Conservation (phyloP, 257 asterid species). For the Solanum sparsipilum region DNA sequence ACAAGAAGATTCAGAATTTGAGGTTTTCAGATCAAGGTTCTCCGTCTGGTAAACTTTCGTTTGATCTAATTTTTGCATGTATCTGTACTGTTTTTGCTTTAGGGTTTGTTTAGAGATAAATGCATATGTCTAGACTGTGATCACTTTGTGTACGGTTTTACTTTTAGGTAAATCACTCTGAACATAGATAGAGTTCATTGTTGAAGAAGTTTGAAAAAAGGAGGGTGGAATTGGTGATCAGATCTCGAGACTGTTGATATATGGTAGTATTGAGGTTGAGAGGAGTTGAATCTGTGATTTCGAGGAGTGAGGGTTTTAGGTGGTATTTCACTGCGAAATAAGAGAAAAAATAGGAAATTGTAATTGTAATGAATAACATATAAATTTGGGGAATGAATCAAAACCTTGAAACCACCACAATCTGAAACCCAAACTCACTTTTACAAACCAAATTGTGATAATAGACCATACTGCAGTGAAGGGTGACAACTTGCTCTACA, state of each 20-base stretch:
- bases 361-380: no score
- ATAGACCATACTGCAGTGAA: neutral
- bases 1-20: neutral
- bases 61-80: conserved; percentile 10
- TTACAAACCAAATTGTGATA: neutral
- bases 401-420: neutral
- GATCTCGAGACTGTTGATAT: neutral
- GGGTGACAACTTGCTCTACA: no score
- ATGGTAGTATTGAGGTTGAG: conserved; percentile 18
- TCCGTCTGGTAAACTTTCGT: conserved; percentile 21
- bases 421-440: neutral
- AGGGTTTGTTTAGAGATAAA: neutral
- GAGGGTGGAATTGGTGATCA: neutral
- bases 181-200: neutral
- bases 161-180: neutral
- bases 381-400: neutral
- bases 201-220: neutral
- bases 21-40: conserved; percentile 32
- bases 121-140: neutral
- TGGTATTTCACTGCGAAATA: neutral
- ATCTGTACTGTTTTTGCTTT: neutral
- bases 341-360: no score
- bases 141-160: neutral
- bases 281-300: neutral
- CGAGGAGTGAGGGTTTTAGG: conserved; percentile 5